These are phyloP conservation scores for Pelagophyceae sp. DNA, from an alignment of 352 stramenopile genomes.

Conservation along the genomic window DNA sequence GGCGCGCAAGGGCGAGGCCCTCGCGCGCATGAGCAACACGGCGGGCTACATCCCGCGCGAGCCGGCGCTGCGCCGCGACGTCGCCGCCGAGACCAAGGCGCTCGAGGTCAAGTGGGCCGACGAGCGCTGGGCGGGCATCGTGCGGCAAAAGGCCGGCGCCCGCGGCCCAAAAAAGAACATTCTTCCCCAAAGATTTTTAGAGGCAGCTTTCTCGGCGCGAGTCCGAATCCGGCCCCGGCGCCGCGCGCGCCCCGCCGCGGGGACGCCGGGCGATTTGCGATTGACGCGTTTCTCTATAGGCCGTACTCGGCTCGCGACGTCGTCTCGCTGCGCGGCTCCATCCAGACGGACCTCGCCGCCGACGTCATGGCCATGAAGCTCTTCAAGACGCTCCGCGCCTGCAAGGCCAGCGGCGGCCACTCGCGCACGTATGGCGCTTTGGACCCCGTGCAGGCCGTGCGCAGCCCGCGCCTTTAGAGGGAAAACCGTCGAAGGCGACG, in stretches of 20 bases:
- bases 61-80: not conserved
- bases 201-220: too few relatives aligned
- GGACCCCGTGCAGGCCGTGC: conserved; percentile 78
- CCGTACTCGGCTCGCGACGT: not conserved
- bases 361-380: conserved; percentile 52
- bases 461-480: too few relatives aligned
- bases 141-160: not conserved
- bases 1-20: not conserved
- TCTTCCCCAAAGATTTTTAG: not conserved
- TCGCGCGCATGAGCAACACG: not conserved
- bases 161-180: not conserved
- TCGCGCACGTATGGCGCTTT: conserved; percentile 67
- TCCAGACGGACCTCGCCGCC: not conserved
- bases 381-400: conserved; percentile 47
- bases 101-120: not conserved
- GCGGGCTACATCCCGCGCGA: too few relatives aligned
- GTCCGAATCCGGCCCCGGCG: too few relatives aligned
- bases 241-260: too few relatives aligned
- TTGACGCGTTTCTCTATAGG: too few relatives aligned
- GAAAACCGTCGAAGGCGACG: too few relatives aligned
- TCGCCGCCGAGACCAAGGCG: not conserved
- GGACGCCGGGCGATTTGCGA: too few relatives aligned
- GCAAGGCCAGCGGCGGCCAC: conserved; percentile 49
- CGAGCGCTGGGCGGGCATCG: not conserved
- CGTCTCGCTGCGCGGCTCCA: not conserved